Evolutionary conservation across 1,139 yeast genomes (phyloP).

Genomic region (Casaregolazyma lundiana): DNA sequence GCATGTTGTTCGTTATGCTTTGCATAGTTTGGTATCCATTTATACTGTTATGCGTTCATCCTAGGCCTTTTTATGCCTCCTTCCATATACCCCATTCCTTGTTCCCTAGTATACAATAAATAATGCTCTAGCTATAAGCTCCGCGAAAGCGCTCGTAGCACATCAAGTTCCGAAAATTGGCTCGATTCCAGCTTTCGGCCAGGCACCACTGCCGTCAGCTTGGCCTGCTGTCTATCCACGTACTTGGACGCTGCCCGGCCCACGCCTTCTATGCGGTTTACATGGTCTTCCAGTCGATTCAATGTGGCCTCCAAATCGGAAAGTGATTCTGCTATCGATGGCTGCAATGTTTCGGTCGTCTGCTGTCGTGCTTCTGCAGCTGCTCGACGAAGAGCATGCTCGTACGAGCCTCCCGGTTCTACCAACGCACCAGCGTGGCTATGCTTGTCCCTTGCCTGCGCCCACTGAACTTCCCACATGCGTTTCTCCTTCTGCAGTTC

Average conservation of each 20-base stretch:
- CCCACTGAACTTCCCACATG: conserved; percentile 42
- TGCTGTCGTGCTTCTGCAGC: conserved; percentile 3
- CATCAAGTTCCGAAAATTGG: conserved; percentile 12
- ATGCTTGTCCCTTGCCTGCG: background rate
- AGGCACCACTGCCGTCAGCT: conserved; percentile 8
- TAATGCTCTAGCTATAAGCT: background rate
- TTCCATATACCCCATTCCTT: conserved; percentile 3
- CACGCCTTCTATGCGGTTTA: conserved; percentile 15
- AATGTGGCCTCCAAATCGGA: conserved; percentile 6
- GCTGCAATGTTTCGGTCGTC: background rate
- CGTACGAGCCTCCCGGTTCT: background rate
- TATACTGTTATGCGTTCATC: too few relatives aligned
- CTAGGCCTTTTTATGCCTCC: too few relatives aligned
- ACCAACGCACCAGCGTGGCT: background rate
- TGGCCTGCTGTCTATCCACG: conserved; percentile 13
- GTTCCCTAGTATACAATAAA: background rate
- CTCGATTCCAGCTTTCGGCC: conserved; percentile 2
- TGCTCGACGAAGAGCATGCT: background rate
- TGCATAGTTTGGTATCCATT: too few relatives aligned
- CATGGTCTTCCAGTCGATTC: conserved; percentile 11
- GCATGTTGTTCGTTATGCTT: too few relatives aligned
- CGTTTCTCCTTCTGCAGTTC: conserved; percentile 44
- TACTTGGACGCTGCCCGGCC: conserved; percentile 15
- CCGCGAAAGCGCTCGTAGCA: conserved; percentile 20
- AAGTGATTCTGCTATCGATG: conserved; percentile 1